Evolutionary conservation across 2,329 filamentous ascomycete genomes (phyloP), one percentile per base, ranked within the genome.

Genomic region (Escovopsis sp.): DNA sequence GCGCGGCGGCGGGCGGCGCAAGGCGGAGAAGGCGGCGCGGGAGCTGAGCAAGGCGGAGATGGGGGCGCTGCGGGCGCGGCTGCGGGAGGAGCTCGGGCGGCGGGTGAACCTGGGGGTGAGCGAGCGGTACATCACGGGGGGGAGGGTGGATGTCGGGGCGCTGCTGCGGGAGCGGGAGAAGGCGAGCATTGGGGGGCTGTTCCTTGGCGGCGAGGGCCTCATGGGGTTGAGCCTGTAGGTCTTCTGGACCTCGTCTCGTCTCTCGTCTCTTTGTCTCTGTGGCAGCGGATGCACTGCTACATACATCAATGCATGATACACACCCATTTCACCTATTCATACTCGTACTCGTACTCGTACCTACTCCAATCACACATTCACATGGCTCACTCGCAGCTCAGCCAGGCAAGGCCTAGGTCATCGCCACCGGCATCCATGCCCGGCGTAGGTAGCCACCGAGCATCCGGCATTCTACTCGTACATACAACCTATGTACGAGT

Each of bases 31-130:
- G 53, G 76, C 81, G 60, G 78, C 78, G 7, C 70, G 74, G 39
- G 67, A 61, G 7, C 57, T 88, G 52, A 78, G 71, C 2, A 94
- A 91, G 61, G 78, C 68, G 0, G 84, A 95, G 58, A 59, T 93
- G 52, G 76, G 69, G 2, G 72, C 67, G 1, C 60, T 91, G 57
- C 74, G 76, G 49, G 82, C 77, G 0, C 79, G 93, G 61, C 60
- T 96, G 52, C 80, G 74, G 52, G 70, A 74, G 35, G 59, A 93
- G 51, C 60, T 96, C 53, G 67, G 68, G 4, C 74, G 80, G 59
- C 73, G 84, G 45, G 74, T 95, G 43, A 95, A 95, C 54, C 71
- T 86, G 13, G 88, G 89, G 7, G 84, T 94, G 24, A 94, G 84
- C 54, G 85, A 88, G 63, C 74, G 72, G 53, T 96, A 95, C 60